These are phyloP conservation scores for Monosiga brevicollis DNA, from an alignment of 78 protist species.

Conservation along the genomic window DNA sequence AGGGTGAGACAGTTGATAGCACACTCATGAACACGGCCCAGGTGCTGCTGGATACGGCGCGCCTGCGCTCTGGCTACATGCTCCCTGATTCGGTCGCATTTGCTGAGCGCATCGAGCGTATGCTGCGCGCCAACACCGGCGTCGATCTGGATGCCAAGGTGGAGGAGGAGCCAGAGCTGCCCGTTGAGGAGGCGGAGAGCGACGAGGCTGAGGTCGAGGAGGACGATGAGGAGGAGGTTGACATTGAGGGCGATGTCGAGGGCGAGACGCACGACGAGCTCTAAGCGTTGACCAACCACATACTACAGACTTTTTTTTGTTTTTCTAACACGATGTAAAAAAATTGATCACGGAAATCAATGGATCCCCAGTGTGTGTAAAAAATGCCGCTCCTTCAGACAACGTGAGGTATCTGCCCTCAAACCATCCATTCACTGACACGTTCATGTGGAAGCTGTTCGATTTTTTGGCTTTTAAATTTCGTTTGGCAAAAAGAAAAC, in stretches of 20 bases:
- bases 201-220: constrained; percentile 16
- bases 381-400: too few relatives aligned
- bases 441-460: too few relatives aligned
- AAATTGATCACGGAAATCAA: too few relatives aligned
- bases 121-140: constrained; percentile 28
- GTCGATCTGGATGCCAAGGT: constrained; percentile 40
- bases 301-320: too few relatives aligned
- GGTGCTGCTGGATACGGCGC: constrained; percentile 73
- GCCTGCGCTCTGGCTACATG: constrained; percentile 61
- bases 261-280: constrained; percentile 6
- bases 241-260: neutral
- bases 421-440: too few relatives aligned
- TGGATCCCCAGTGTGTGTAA: too few relatives aligned
- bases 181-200: constrained; percentile 19
- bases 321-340: too few relatives aligned
- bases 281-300: too few relatives aligned
- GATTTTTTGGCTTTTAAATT: too few relatives aligned
- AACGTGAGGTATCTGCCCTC: too few relatives aligned
- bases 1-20: constrained; percentile 46
- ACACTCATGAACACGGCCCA: constrained; percentile 43
- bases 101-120: constrained; percentile 48
- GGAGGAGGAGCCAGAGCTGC: constrained; percentile 25
- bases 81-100: constrained; percentile 57
- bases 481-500: too few relatives aligned
- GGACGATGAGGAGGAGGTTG: constrained; percentile 9